Percentiles rank a stretch among this genome's conserved stretches.
phyloP scores from a whole-genome alignment of 768 basidiomycete species.

The Mycena crocata region DNA sequence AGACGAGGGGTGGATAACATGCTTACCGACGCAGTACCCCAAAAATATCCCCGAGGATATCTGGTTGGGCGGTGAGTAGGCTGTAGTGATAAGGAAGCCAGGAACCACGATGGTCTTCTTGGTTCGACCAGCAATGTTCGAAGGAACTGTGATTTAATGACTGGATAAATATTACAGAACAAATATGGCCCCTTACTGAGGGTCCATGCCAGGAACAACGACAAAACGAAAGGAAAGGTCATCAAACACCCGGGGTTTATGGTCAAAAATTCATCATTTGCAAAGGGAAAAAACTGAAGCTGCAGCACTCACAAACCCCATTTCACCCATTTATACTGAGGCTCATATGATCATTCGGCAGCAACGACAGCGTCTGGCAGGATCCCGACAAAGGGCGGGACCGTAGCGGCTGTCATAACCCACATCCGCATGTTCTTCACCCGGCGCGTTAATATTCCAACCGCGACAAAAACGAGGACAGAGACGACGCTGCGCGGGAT shows the following conservation, averaged over 20 bases:
- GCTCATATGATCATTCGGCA: constrained; percentile 18
- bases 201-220: constrained; percentile 26
- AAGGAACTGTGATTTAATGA: neutral
- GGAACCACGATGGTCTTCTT: neutral
- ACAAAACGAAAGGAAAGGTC: constrained; percentile 22
- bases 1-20: neutral
- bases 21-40: constrained; percentile 2
- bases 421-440: constrained; percentile 16
- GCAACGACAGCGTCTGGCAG: constrained; percentile 14
- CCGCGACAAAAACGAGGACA: constrained; percentile 17
- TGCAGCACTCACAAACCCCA: constrained; percentile 19
- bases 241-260: constrained; percentile 17
- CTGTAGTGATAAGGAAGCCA: neutral
- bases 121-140: constrained; percentile 17
- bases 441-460: constrained; percentile 11
- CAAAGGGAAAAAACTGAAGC: neutral
- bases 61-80: neutral
- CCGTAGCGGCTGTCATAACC: constrained; percentile 15
- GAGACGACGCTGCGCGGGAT: constrained; percentile 13
- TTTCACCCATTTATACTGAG: constrained; percentile 17
- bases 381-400: constrained; percentile 23
- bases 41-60: constrained; percentile 1
- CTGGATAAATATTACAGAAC: neutral
- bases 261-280: neutral
- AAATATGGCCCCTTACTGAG: neutral